Evolutionary conservation across 176 grass and related monocot genomes (phyloP), one percentile per base, ranked within the genome.

Genomic region (Oryza nivara): DNA sequence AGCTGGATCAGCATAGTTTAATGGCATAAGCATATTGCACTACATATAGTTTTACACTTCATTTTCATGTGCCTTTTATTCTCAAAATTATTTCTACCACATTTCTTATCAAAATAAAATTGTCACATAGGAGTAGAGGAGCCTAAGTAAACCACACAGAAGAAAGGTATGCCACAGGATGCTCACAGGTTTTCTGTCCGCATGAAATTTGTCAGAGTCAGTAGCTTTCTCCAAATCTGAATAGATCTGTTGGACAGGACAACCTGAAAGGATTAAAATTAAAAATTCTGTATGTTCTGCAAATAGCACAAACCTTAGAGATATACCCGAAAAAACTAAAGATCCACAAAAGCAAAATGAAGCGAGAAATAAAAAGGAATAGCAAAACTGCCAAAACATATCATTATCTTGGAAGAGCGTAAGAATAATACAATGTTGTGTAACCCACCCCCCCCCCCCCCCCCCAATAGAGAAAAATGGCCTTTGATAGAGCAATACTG

Each of bases 121-220:
- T 36, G n/a, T 38, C 49, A 47, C 68, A 10, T 54, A 69, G 56
- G 38, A 88, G 28, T 30, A 51, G 13, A 48, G 38, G 19, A 15
- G 61, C 11, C 76, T 74, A 79, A 60, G 34, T 38, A 58, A 63
- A 63, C 20, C 58, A 63, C 15, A 10, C 70, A 74, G 41, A 17
- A 74, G 74, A 45, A 69, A 78, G 32, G 11, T 40, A 47, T 75
- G 65, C 32, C 74, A 76, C 10, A 79, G 23, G 56, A 41, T 64
- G 90, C 85, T 86, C 70, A 95, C 93, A 68, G 84, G 30, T 86
- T 74, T 86, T 68, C 86, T 71, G 49, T 90, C 82, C 10, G 72
- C 11, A 26, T 67, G 67, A 82, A 36, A 70, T 65, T 81, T 67
- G 60, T 74, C 60, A 23, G 14, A 48, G 48, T 74, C 69, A 25